Base-by-base conservation (phyloP, 1,284 basidiomycete species). In the Ustilago sp. region DNA sequence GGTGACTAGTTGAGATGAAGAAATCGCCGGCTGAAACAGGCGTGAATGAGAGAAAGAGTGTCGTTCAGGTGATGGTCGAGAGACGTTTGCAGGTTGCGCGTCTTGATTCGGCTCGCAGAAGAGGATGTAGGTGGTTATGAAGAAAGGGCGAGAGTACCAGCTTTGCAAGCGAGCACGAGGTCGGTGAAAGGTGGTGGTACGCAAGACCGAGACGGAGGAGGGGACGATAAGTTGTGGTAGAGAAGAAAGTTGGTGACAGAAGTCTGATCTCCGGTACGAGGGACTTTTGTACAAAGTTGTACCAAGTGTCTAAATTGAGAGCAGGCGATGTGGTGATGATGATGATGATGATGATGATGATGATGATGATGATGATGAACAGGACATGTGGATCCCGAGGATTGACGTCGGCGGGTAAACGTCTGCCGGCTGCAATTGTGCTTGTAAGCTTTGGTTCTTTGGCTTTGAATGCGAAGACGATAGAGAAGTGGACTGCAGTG, bases 201-300 rank as follows among this genome's bases (percentile, higher is more conserved):
- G n/a, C 2, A 41, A 38, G 58, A 57, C 53, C 59, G 43, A 48
- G 51, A 48, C 51, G 28, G 43, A 50, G 48, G 51, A 53, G 4
- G 51, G 51, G 52, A 55, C 47, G 65, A 50, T 50, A 50, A 50
- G 48, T 28, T 51, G 54, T 41, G 57, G 60, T 31, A 50, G 36
- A 39, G 43, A 12, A 36, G 41, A n/a, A 19, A n/a, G 51, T 57
- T 32, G 43, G 45, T 32, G 39, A 32, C 32, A 17, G 32, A 32
- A 47, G 36, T 1, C 48, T 28, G 4, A 47, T 38, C 31, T 43
- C 59, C 43, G 34, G 59, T 13, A 54, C 50, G 59, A 62, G 45
- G 59, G 45, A 65, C 43, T 71, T 66, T 71, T 71, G 68, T 71
- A 71, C 68, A 66, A 63, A 41, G 50, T 38, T 17, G 45, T 52